Evolutionary conservation across 805 yeast species (phyloP).

Genomic region (Ogataea trehalophila): DNA sequence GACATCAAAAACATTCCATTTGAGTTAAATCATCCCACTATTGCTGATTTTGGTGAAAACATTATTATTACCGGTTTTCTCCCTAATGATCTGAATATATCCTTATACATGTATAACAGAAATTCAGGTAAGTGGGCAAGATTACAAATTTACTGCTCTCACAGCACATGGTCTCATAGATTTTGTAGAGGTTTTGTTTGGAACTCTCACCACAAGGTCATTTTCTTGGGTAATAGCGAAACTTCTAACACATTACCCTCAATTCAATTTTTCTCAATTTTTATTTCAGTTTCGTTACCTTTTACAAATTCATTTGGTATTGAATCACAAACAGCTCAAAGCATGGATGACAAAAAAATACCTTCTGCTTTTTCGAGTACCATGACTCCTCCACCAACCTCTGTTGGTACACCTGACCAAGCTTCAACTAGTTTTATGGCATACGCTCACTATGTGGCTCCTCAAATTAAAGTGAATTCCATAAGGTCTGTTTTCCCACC

Average conservation of each 20-base stretch:
- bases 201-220: slow-evolving; percentile 72
- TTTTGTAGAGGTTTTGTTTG: slow-evolving; percentile 68
- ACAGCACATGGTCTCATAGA: slow-evolving; percentile 50
- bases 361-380: not conserved
- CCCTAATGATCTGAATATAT: slow-evolving; percentile 42
- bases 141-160: slow-evolving; percentile 49
- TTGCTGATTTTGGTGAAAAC: slow-evolving; percentile 64
- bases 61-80: slow-evolving; percentile 57
- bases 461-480: slow-evolving; percentile 60
- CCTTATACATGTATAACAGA: slow-evolving; percentile 45
- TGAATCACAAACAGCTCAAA: slow-evolving; percentile 4
- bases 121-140: slow-evolving; percentile 62
- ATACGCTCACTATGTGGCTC: slow-evolving; percentile 72
- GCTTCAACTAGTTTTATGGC: slow-evolving; percentile 47
- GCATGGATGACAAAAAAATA: not conserved
- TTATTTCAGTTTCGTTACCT: slow-evolving; percentile 48
- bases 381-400: not conserved
- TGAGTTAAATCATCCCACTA: slow-evolving; percentile 49
- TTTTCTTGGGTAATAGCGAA: slow-evolving; percentile 52
- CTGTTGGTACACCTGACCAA: not conserved
- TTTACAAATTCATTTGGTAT: slow-evolving; percentile 41
- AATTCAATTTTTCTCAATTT: slow-evolving; percentile 42
- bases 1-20: slow-evolving; percentile 34
- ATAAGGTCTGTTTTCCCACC: slow-evolving; percentile 70
- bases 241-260: slow-evolving; percentile 42